Conservation (phyloP, 2,329 filamentous ascomycete genomes). For the Xylaria arbuscula region DNA sequence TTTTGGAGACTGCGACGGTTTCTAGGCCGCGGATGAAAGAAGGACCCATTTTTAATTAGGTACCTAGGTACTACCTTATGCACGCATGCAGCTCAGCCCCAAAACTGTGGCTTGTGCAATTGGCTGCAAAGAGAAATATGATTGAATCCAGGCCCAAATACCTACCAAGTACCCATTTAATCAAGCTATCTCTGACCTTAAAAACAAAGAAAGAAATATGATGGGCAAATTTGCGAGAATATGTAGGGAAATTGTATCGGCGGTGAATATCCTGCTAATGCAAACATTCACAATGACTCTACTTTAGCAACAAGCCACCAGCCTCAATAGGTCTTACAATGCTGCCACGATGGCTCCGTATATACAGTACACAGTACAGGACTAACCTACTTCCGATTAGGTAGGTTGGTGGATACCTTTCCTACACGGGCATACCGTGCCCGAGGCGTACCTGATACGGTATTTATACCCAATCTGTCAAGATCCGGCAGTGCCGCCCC, state of each 20-base stretch:
- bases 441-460: background rate
- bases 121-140: background rate
- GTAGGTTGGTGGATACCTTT: too few relatives aligned
- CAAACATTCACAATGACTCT: too few relatives aligned
- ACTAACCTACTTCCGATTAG: too few relatives aligned
- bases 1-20: constrained; percentile 31
- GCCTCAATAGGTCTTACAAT: too few relatives aligned
- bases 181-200: background rate
- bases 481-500: constrained; percentile 18
- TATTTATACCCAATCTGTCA: background rate
- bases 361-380: too few relatives aligned
- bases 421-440: background rate
- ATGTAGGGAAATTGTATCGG: too few relatives aligned
- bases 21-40: constrained; percentile 28
- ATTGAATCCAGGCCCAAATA: background rate
- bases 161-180: background rate
- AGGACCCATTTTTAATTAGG: constrained; percentile 6
- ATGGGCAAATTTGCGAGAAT: too few relatives aligned
- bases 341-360: too few relatives aligned
- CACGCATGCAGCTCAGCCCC: constrained; percentile 1
- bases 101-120: background rate
- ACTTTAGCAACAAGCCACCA: too few relatives aligned
- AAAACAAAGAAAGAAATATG: background rate
- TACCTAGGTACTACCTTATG: background rate
- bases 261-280: too few relatives aligned